Base-by-base conservation (phyloP, 257 asterid genomes). In the Petunia secreta region DNA sequence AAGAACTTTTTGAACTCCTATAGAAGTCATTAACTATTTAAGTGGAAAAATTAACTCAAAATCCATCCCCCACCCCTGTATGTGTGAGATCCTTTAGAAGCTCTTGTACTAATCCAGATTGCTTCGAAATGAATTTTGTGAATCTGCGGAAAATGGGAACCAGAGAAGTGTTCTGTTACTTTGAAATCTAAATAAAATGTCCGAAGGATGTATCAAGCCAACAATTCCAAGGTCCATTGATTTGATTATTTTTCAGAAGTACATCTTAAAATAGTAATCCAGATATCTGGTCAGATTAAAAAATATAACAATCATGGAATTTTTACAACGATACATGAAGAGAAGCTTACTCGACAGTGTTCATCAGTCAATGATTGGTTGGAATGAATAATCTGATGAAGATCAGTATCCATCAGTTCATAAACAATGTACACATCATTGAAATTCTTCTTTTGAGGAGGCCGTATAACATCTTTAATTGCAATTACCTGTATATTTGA, bases 391-490 rank as follows among this genome's bases (percentile, higher is more conserved):
- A 82, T 78, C 80, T 82, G 85, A 78, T 82, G 85, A 74, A 82
- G 85, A 78, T 82, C 85, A 60, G 85, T 82, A 67, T 82, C 85
- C 85, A 82, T 82, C 44, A 82, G 82, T 41, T 82, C 85, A 78
- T 34, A 78, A 69, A 82, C 85, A 77, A 69, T 78, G 85, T 82
- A 82, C 16, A 82, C 85, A 63, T 82, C 85, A 62, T 82, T 82
- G 53, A 82, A 82, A 78, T 82, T 82, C 53, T 82, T 81, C 53
- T 82, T 82, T 53, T 58, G 58, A 2, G 80, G 85, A 16, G 85
- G 85, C 54, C 82, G 46, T 63, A 82, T 82, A 6, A 82, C 75
- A 78, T 82, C 85, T n/a, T 82, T 82, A 69, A 82, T 62, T 25
- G 85, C 67, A 59, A 82, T 78, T 13, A 82, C 65, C 85, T 82